Base-by-base conservation (phyloP, 2,329 filamentous ascomycete genomes). In the Onygena corvina region DNA sequence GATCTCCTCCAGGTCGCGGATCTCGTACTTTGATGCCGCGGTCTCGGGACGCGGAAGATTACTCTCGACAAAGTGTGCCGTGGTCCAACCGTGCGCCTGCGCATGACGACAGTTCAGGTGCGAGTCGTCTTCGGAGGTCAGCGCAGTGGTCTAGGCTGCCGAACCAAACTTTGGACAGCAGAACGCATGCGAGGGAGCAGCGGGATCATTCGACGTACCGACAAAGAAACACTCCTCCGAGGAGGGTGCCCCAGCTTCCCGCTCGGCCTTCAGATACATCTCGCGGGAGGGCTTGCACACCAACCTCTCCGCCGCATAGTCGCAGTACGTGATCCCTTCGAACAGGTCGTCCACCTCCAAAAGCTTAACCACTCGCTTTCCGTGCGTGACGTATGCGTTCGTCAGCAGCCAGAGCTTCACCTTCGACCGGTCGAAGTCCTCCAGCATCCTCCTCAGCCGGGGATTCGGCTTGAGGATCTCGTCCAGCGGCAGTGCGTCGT, bases 381-480 rank as follows among this genome's bases (percentile, higher is more conserved):
- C 92, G 61, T 98, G 92, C 29, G 75, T 96, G 55, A 93, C 72
- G 60, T 98, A 95, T 18, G 93, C 92, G 61, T 98, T 98, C 1
- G 93, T 98, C 60, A 98, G 83, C 1, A 98, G 79, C 92, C 93
- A 98, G 25, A 88, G 71, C 55, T 80, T 87, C 55, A 95, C 85
- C 64, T 93, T 93, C 60, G 71, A 77, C 52, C 67, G 82, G 67
- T 98, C 89, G 48, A 98, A 81, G 56, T 89, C 84, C 64, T 83
- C 73, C 4, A 98, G 79, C 40, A 98, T 67, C 60, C 76, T 73
- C 46, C 86, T 81, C 35, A 96, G 73, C 59, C 81, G 73, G 0
- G 81, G 76, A 59, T 93, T 80, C 0, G 87, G 86, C 61, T 81
- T 82, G 62, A 98, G 83, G 61, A 96, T 79, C 14, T 77, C 73